phyloP scores from a whole-genome alignment of 2,329 filamentous ascomycete genomes.

The Colletotrichum orbiculare region DNA sequence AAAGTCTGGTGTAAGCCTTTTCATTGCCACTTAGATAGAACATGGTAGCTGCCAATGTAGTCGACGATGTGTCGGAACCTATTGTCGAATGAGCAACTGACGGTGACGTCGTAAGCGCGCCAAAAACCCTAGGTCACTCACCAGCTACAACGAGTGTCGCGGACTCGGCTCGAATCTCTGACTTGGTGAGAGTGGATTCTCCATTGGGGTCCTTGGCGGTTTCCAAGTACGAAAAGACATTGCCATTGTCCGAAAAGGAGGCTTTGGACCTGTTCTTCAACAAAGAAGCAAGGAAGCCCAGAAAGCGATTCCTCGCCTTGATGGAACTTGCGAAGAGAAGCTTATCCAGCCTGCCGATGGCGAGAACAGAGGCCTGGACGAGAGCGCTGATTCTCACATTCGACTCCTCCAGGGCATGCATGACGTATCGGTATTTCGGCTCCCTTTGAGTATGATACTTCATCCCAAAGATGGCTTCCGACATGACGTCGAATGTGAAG shows the following conservation, averaged over 20 bases:
- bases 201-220: slow-evolving; percentile 57
- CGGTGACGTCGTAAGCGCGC: neutral
- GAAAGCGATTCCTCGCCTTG: slow-evolving; percentile 13
- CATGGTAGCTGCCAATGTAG: slow-evolving; percentile 48
- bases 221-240: slow-evolving; percentile 60
- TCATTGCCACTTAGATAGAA: slow-evolving; percentile 53
- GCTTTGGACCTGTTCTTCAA: slow-evolving; percentile 33
- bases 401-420: slow-evolving; percentile 37
- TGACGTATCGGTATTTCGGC: slow-evolving; percentile 33
- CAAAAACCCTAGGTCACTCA: neutral
- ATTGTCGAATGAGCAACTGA: neutral
- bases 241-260: slow-evolving; percentile 49
- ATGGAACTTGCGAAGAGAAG: slow-evolving; percentile 15
- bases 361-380: slow-evolving; percentile 27
- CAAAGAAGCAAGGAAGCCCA: slow-evolving; percentile 27
- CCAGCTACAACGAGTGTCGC: slow-evolving; percentile 50
- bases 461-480: slow-evolving; percentile 16
- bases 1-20: slow-evolving; percentile 43
- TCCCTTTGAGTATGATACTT: slow-evolving; percentile 9
- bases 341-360: slow-evolving; percentile 12
- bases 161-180: slow-evolving; percentile 49
- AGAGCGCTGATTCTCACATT: slow-evolving; percentile 39
- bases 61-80: slow-evolving; percentile 53
- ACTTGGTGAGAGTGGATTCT: slow-evolving; percentile 52
- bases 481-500: slow-evolving; percentile 28